Percentiles rank a stretch among this genome's conserved stretches.
Evolutionary conservation across 768 basidiomycete species (phyloP).

Genomic region (Trametes cinnabarina): DNA sequence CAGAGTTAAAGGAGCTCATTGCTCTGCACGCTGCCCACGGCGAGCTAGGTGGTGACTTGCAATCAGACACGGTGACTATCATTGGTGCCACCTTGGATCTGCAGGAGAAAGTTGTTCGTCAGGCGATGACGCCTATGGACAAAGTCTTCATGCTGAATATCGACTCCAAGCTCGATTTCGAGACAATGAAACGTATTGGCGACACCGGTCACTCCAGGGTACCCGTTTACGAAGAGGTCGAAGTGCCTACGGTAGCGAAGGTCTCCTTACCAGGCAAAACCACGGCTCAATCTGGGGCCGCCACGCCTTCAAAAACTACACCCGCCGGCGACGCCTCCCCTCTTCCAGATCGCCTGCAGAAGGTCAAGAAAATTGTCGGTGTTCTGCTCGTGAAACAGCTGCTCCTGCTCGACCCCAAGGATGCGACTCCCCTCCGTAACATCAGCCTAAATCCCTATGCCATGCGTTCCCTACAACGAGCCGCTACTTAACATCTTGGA

Average conservation of each 20-base stretch:
- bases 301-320: constrained; percentile 9
- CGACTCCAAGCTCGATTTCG: constrained; percentile 73
- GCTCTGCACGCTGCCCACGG: constrained; percentile 73
- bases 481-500: constrained; percentile 79
- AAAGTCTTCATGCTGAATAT: constrained; percentile 83
- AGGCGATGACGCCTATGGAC: constrained; percentile 76
- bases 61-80: constrained; percentile 78
- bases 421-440: constrained; percentile 71
- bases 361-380: constrained; percentile 76
- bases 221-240: constrained; percentile 78
- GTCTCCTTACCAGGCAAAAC: background rate
- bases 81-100: constrained; percentile 83
- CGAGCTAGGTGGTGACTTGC: constrained; percentile 76
- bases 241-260: constrained; percentile 42
- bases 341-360: constrained; percentile 28
- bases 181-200: constrained; percentile 70
- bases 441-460: constrained; percentile 78
- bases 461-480: constrained; percentile 78
- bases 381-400: constrained; percentile 78
- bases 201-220: constrained; percentile 81
- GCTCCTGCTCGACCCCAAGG: constrained; percentile 78
- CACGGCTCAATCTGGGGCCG: background rate
- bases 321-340: constrained; percentile 15
- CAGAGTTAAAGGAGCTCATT: constrained; percentile 77
- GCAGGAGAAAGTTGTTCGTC: constrained; percentile 67